Conservation (phyloP, 2,329 filamentous ascomycete genomes). For the Talaromyces albobiverticillius region DNA sequence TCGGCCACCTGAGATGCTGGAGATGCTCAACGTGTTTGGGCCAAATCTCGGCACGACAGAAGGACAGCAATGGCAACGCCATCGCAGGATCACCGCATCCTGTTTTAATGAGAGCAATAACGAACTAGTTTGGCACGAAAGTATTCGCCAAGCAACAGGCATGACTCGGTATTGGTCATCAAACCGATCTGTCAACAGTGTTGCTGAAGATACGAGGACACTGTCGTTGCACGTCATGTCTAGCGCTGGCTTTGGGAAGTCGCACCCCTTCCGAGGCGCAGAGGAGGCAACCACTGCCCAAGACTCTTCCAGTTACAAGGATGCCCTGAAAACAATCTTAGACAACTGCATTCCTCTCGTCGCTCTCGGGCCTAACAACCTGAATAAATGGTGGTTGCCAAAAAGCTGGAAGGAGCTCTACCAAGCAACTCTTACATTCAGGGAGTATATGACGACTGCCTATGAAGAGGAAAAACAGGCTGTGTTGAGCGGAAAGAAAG, state of each 20-base stretch:
- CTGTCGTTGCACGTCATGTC: background rate
- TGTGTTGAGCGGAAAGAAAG: background rate
- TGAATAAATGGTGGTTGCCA: background rate
- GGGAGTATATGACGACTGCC: background rate
- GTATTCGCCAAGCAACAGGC: background rate
- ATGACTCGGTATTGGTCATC: background rate
- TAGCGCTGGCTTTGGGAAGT: background rate
- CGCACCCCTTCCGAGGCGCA: background rate
- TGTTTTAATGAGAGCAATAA: slow-evolving; percentile 1
- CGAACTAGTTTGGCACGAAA: background rate
- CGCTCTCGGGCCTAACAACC: background rate
- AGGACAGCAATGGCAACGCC: background rate
- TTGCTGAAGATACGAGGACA: background rate
- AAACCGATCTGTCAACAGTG: background rate
- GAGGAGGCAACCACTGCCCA: background rate
- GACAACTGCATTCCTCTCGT: background rate
- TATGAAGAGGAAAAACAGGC: background rate
- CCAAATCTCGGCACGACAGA: background rate
- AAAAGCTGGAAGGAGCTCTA: background rate
- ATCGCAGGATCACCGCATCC: background rate
- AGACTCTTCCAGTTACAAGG: background rate
- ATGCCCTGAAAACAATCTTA: background rate
- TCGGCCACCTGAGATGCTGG: background rate
- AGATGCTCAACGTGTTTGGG: background rate
- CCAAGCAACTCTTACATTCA: background rate